phyloP scores from a whole-genome alignment of 2,329 filamentous ascomycete genomes.

The Seiridium unicorne region DNA sequence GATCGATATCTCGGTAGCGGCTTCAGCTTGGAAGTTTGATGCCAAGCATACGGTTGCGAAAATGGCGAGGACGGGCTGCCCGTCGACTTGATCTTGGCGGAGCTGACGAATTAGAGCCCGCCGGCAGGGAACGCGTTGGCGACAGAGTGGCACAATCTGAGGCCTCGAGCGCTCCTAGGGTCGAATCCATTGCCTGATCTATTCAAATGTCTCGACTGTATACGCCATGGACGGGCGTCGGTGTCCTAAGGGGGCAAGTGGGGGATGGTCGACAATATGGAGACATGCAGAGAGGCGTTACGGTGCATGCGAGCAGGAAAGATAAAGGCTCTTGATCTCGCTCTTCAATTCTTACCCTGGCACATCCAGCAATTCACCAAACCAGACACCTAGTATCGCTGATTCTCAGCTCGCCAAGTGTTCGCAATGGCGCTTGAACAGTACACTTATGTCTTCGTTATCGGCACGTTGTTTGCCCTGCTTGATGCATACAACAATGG shows the following conservation, averaged over 20 bases:
- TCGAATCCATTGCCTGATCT: neutral
- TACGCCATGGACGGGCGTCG: slow-evolving; percentile 1
- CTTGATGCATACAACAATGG: slow-evolving; percentile 79
- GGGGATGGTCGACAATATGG: neutral
- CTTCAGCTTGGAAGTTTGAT: slow-evolving; percentile 4
- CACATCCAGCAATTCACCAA: neutral
- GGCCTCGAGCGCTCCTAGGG: neutral
- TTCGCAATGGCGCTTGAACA: slow-evolving; percentile 55
- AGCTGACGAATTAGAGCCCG: neutral
- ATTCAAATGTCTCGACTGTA: neutral
- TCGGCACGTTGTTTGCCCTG: slow-evolving; percentile 74
- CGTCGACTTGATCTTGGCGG: neutral
- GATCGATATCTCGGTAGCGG: slow-evolving; percentile 5
- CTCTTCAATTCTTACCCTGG: neutral
- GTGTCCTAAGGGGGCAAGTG: slow-evolving; percentile 3
- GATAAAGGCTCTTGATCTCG: slow-evolving; percentile 2
- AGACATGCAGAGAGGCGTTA: neutral
- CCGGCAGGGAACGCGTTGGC: neutral
- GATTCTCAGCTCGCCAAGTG: neutral
- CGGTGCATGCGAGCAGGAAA: neutral
- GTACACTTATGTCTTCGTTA: slow-evolving; percentile 71
- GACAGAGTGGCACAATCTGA: neutral
- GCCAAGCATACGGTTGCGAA: neutral
- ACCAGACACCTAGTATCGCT: neutral
- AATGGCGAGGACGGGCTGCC: neutral